Evolutionary conservation across 2,329 filamentous ascomycete species (phyloP), one percentile per base, ranked within the genome.

Genomic region (Cyphellophora attinorum): DNA sequence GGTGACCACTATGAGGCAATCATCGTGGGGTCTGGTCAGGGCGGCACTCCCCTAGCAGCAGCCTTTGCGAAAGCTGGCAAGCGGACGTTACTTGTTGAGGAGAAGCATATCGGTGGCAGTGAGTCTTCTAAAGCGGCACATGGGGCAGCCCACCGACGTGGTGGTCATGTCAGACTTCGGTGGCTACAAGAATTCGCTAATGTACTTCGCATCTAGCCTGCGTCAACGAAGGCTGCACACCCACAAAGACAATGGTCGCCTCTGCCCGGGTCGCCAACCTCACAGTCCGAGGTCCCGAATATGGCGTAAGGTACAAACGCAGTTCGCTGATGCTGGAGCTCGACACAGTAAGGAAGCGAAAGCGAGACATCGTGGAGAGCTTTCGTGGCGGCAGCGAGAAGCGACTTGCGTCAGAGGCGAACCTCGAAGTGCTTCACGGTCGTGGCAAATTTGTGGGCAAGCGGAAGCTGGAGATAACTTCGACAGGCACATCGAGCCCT

Each of bases 1-100:
- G 8, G 8, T n/a, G 21, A 48, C 46, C 35, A 51, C 48, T 66
- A 58, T 49, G 54, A 62, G 29, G 56, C 55, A 25, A 51, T 73
- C 5, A 55, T 74, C 42, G 58, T 74, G 42, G 70, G 70, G 35
- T 72, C 70, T 12, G 69, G 70, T 28, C 68, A 73, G 51, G 56
- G 57, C 27, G 68, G 67, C 19, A 70, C 64, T 2, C 68, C 68
- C 1, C 56, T 73, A 2, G 66, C 68, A 33, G 53, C 56, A 32
- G 60, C 65, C 3, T 63, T 72, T 21, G 61, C 63, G 10, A 55
- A 61, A 18, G 57, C 64, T 3, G 60, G 61, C 17, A 55, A 58
- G 11, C 62, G 60, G 33, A 65, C 64, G 1, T 61, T 61, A 5
- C 51, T 73, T 16, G 53, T 72, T 33, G 70, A 73, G 45, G 53